Evolutionary conservation across 208 protist genomes (phyloP), one percentile per base, ranked within the genome.

Genomic region (Trypanosoma lewisi): DNA sequence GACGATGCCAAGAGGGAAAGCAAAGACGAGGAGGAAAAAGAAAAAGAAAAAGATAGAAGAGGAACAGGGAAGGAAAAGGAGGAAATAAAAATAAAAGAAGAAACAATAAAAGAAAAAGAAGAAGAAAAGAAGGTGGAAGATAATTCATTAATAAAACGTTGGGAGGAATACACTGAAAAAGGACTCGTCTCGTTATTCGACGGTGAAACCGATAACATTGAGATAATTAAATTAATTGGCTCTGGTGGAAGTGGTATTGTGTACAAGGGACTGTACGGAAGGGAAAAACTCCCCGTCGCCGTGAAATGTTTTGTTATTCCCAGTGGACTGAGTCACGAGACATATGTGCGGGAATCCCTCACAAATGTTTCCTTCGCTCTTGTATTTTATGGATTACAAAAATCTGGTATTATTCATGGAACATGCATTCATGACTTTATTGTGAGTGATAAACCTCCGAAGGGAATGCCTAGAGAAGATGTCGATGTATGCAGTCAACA

Each of bases 301-400:
- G 84, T 96, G 27, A 96, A 96, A 68, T 80, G 86, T 53, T 83
- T 96, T 33, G 73, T 89, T 55, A 76, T 83, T 11, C 78, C 83
- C 25, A 70, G 79, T 36, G 86, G 78, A 23, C 81, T 86, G 77
- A 33, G 69, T 8, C 75, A 92, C 62, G 76, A 81, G 54, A 50
- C 61, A 30, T 96, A 96, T 56, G 81, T 96, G 25, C 77, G 64
- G 9, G 82, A 93, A 66, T 93, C 78, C 2, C 74, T 96, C 23
- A 91, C 86, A 2, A 88, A 90, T 66, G 81, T 93, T 11, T 73
- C 87, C 6, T 96, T 96, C 62, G 79, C 77, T 70, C 80, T 89
- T 1, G 45, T 96, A 66, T 62, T 87, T 44, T 93, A 96, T 47
- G 80, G 92, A 59, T 71, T 93, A 21, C 78, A 86, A 60, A 82